Base-by-base conservation (phyloP, 257 asterid genomes). In the Solanum sparsipilum region DNA sequence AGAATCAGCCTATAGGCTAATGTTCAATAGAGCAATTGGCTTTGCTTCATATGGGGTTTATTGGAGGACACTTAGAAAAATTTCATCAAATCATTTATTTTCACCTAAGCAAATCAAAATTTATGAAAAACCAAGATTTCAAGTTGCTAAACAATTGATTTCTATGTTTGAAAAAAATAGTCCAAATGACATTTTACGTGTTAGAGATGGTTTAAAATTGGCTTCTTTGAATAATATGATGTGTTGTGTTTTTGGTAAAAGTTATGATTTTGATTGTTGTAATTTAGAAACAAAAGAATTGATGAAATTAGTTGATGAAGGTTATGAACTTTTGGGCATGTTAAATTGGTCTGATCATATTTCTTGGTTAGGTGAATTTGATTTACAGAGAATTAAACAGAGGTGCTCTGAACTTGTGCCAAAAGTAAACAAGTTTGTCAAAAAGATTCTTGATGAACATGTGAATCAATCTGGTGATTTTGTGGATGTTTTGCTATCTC, bases 21-120 rank as follows among this genome's bases (percentile, higher is more conserved):
- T 96, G 98, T 96, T 96, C 92, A 94, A 87, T 89, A 72, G 98
- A 82, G 95, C 98, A 34, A 94, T 96, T 76, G 98, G 98, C 13
- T 96, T 96, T 88, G 98, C 98, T 2, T 93, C 98, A 0, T 94
- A 96, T 76, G 98, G 98, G 4, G 93, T 86, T 5, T 94, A 96
- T 90, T 96, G 98, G 98, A 87, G 93, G 71, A 87, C 95, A 39
- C 94, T 96, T 4, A 44, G 98, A 52, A 93, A 91, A 52, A 92
- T 96, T 75, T 92, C 96, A 0, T 89, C 94, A 48, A 90, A 93
- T 0, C 98, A 96, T 41, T 94, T 96, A 7, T 96, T 96, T 87
- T 94, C 90, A 75, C 98, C 98, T 1, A 93, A 90, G 29, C 98
- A 94, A 71, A 87, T 94, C 65, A 92, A 84, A 34, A 88, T 92